Conservation (phyloP, 2,329 filamentous ascomycete genomes). For the Colletotrichum sp. region DNA sequence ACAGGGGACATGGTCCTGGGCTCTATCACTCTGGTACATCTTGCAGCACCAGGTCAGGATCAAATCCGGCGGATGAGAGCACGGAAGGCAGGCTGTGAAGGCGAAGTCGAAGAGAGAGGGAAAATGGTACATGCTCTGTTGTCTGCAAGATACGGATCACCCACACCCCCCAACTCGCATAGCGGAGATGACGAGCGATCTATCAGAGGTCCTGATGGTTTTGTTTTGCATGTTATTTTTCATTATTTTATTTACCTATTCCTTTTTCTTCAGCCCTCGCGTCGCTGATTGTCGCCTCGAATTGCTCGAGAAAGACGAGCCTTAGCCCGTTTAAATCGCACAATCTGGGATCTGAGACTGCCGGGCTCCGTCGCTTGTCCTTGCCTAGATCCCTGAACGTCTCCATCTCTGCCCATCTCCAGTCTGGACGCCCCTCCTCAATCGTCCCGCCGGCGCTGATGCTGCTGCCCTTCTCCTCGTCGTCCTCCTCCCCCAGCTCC, state of each 20-base stretch:
- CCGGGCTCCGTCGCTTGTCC: background rate
- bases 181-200: constrained; percentile 8
- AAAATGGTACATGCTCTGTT: background rate
- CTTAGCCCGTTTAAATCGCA: background rate
- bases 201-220: background rate
- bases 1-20: background rate
- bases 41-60: background rate
- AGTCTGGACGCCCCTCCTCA: background rate
- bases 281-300: background rate
- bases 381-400: background rate
- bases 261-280: background rate
- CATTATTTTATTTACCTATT: background rate
- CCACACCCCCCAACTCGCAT: background rate
- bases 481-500: background rate
- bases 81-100: background rate
- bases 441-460: background rate
- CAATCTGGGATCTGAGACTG: constrained; percentile 8
- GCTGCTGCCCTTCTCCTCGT: background rate
- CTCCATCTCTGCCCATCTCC: background rate
- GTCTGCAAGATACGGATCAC: background rate
- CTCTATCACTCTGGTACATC: background rate
- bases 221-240: background rate
- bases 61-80: background rate
- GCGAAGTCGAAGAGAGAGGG: background rate
- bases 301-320: background rate